These are phyloP conservation scores for Inonotus obliquus DNA, from an alignment of 1,284 basidiomycete genomes.

Conservation along the genomic window DNA sequence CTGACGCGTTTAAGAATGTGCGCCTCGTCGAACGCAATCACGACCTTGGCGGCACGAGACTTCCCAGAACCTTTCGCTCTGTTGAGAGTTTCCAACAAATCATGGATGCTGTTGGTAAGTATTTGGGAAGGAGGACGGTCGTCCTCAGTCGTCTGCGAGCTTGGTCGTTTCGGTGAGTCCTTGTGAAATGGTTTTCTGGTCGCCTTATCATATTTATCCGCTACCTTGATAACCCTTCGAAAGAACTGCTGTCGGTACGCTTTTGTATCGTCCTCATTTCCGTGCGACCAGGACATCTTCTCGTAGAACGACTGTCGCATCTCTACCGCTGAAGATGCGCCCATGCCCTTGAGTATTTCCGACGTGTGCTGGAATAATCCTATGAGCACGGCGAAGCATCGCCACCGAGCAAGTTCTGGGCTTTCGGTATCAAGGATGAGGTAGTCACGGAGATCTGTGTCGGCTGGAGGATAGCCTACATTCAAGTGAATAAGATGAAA, in stretches of 20 bases:
- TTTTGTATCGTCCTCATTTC: neutral
- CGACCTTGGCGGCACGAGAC: neutral
- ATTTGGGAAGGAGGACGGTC: neutral
- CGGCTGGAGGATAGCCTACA: neutral
- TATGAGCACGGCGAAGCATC: neutral
- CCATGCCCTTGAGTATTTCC: neutral
- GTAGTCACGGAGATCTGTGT: neutral
- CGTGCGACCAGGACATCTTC: neutral
- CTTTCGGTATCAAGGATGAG: neutral
- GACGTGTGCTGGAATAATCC: neutral
- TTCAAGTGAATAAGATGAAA: neutral
- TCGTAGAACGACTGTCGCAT: neutral
- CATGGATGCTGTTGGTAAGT: neutral
- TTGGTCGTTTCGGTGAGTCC: too few species aligned
- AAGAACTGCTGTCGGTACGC: too few species aligned
- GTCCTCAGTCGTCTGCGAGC: too few species aligned
- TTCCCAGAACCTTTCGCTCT: too few species aligned
- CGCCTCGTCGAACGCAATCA: conserved; percentile 1
- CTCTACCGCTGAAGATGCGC: neutral
- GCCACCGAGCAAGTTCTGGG: too few species aligned
- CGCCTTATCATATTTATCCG: too few species aligned
- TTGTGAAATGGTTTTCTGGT: too few species aligned
- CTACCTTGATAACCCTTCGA: too few species aligned
- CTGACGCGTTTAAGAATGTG: neutral
- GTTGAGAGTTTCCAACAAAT: too few species aligned